Evolutionary conservation across 2,329 filamentous ascomycete species (phyloP).

Genomic region (Neopestalotiopsis sp.): DNA sequence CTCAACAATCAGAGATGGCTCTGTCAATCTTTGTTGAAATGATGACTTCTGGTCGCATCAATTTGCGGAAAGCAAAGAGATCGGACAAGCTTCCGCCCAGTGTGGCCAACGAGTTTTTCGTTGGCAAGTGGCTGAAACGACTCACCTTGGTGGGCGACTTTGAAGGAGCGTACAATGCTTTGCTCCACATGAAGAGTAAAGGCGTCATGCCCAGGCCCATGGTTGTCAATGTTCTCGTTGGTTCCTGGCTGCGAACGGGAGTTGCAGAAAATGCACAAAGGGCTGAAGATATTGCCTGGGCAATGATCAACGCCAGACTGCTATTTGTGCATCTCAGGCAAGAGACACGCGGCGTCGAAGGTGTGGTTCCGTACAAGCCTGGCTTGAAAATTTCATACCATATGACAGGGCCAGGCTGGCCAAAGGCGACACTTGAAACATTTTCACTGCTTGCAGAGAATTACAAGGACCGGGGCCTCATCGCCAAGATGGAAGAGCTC

Average conservation of each 20-base stretch:
- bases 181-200: constrained; percentile 75
- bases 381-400: constrained; percentile 26
- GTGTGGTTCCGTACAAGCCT: constrained; percentile 31
- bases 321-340: constrained; percentile 60
- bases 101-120: constrained; percentile 77
- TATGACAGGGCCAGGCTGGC: constrained; percentile 44
- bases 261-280: constrained; percentile 57
- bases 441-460: constrained; percentile 77
- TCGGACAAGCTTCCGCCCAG: constrained; percentile 49
- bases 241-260: constrained; percentile 74
- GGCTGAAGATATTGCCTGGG: constrained; percentile 74
- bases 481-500: constrained; percentile 62
- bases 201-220: constrained; percentile 72
- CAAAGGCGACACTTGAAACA: constrained; percentile 74
- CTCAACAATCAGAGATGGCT: constrained; percentile 68
- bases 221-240: constrained; percentile 83
- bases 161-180: constrained; percentile 72
- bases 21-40: constrained; percentile 85
- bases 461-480: constrained; percentile 67
- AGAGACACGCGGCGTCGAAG: constrained; percentile 18
- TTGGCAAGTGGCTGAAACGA: constrained; percentile 87
- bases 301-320: constrained; percentile 75
- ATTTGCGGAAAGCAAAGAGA: constrained; percentile 47
- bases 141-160: constrained; percentile 75
- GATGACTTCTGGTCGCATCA: constrained; percentile 70